Percentiles rank a stretch among this genome's conserved stretches.
These are phyloP conservation scores for Phoenix dactylifera DNA, from an alignment of 176 grass and related monocot genomes.

Conservation along the genomic window DNA sequence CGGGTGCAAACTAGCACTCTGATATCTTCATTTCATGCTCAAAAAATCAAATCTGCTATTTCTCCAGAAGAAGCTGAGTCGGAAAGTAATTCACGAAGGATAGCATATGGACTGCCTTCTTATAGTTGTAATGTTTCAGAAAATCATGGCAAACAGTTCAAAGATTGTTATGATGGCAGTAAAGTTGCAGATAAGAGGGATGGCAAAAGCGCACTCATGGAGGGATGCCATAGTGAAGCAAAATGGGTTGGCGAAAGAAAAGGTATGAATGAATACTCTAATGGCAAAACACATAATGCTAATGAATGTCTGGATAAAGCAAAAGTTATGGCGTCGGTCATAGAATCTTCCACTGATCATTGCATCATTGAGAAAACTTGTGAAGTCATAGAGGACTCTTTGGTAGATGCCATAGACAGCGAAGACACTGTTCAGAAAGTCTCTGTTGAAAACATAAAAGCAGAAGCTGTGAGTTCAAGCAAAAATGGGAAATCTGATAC, in stretches of 20 bases:
- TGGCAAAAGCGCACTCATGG: conserved; percentile 9
- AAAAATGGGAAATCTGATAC: conserved; percentile 9
- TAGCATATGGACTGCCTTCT: conserved; percentile 17
- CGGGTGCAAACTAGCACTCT: conserved; percentile 41
- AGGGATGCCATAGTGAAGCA: conserved; percentile 31
- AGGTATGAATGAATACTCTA: conserved; percentile 27
- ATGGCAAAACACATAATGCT: conserved; percentile 24
- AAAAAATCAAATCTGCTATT: conserved; percentile 14
- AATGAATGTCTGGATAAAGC: conserved; percentile 13
- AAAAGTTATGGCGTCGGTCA: conserved; percentile 19
- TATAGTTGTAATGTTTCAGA: conserved; percentile 15
- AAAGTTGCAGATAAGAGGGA: conserved; percentile 28
- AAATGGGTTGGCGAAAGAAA: conserved; percentile 22
- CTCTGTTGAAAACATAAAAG: conserved; percentile 20
- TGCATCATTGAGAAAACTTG: conserved; percentile 19
- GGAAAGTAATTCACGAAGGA: conserved; percentile 12
- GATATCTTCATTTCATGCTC: conserved; percentile 5
- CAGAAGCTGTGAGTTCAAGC: conserved; percentile 12
- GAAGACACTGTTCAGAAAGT: conserved; percentile 14
- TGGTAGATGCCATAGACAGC: conserved; percentile 24
- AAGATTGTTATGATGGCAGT: conserved; percentile 21
- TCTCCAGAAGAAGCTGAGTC: conserved; percentile 32
- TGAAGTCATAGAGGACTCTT: conserved; percentile 15
- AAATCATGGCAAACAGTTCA: conserved; percentile 7
- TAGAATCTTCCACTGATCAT: conserved; percentile 27